phyloP scores from a whole-genome alignment of 306 rosid species.

The Oxytropis ochrocephala region DNA sequence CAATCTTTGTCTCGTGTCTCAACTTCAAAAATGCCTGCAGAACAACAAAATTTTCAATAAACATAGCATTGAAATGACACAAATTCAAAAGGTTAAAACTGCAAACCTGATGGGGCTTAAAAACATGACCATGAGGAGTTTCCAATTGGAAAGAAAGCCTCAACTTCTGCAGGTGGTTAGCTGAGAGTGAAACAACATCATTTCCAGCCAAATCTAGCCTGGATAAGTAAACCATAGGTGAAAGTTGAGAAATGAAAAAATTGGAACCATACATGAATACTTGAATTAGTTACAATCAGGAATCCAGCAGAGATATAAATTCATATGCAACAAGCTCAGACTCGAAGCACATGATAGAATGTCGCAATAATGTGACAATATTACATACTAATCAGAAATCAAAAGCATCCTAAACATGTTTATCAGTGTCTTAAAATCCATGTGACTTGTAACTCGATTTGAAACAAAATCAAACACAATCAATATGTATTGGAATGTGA shows the following conservation, averaged over 20 bases:
- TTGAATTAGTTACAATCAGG: background rate
- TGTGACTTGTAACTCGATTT: too few species aligned
- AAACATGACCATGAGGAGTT: constrained; percentile 60
- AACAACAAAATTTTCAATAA: constrained; percentile 29
- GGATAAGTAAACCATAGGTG: constrained; percentile 12
- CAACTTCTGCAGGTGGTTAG: constrained; percentile 94
- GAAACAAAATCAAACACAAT: too few species aligned
- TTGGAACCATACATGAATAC: background rate
- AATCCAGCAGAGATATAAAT: background rate
- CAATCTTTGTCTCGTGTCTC: constrained; percentile 76
- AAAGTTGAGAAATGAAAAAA: constrained; percentile 17
- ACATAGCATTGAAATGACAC: constrained; percentile 19
- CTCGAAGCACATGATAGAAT: background rate
- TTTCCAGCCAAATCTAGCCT: constrained; percentile 81
- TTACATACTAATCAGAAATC: constrained; percentile 1
- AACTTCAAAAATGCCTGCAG: constrained; percentile 86
- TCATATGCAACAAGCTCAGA: constrained; percentile 2
- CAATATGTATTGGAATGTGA: too few species aligned
- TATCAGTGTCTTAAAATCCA: too few species aligned
- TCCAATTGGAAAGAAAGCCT: constrained; percentile 73
- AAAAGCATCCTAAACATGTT: background rate
- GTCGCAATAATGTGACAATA: constrained; percentile 10
- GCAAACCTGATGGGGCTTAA: constrained; percentile 95
- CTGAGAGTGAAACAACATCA: constrained; percentile 54
- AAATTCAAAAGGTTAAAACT: constrained; percentile 16